Base-by-base conservation (phyloP, 169 alveolate genomes). In the Plasmodium gonderi region DNA sequence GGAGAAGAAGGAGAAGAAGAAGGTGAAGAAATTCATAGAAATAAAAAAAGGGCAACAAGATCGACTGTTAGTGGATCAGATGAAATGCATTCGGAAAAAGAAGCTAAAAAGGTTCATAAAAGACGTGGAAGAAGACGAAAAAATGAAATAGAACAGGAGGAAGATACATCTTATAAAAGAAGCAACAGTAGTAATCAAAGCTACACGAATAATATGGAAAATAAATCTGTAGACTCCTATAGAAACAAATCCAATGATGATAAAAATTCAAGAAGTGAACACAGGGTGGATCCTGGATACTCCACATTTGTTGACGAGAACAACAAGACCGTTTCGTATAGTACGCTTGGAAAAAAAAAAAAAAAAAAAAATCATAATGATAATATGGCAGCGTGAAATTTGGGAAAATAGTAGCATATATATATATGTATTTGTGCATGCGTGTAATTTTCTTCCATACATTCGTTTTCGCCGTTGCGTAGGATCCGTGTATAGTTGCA, bases 261-360 rank as follows among this genome's bases (percentile, higher is more conserved):
- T 11, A 60, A 36, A 29, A 33, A 83, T 60, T 7, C 77, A 17
- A 51, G 54, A 49, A 74, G 60, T 20, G 92, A 83, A 31, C 20
- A 26, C 20, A 33, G 65, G 40, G 51, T 17, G 12, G 92, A 83
- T 11, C 77, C 80, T 17, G 92, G 81, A 5, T 83, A 36, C 60
- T 83, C 92, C 9, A 83, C 92, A 1, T 83, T 83, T 40, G 33
- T 83, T n/a, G 92, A 83, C 42, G 92, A 83, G 65, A 83, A 83
- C 44, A 83, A 83, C 65, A 83, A 83, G 65, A 40, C 76, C 23
- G 78, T 83, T 69, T 83, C 92, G 38, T 83, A 83, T 47, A 69
- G 92, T 83, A 83, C 72, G 67, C 23, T 12, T n/a, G 69, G 5
- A 60, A 79, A 79, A 6, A 79, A 36, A 29, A 12, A 0, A 65